These are phyloP conservation scores for Logfia minima DNA, from an alignment of 129 eudicot genomes.

Conservation along the genomic window DNA sequence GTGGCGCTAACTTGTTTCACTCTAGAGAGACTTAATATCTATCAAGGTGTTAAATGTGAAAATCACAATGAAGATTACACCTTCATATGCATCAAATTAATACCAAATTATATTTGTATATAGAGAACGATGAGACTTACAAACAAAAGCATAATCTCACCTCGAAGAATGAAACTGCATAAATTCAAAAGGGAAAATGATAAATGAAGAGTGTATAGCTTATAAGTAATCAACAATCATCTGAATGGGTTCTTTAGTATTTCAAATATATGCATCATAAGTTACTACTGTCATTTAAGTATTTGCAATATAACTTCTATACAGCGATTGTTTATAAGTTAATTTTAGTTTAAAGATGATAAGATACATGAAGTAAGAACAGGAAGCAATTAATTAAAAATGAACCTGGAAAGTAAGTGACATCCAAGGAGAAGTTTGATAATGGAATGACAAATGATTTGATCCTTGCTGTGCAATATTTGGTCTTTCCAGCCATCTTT, in stretches of 20 bases:
- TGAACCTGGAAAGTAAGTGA: slow-evolving; percentile 78
- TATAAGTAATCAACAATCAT: background rate
- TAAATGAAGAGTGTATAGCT: slow-evolving; percentile 5
- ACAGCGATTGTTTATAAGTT: no score
- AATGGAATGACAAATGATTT: slow-evolving; percentile 90
- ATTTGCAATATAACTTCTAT: background rate
- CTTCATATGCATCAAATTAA: background rate
- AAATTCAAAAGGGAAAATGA: slow-evolving; percentile 8
- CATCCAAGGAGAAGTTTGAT: slow-evolving; percentile 76
- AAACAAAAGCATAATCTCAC: slow-evolving; percentile 55
- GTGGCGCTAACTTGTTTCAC: background rate
- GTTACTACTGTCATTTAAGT: background rate
- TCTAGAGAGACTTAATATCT: background rate
- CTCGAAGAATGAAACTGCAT: slow-evolving; percentile 97
- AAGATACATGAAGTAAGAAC: background rate
- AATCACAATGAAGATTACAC: no score
- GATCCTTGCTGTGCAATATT: slow-evolving; percentile 89
- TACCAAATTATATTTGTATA: background rate
- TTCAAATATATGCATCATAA: background rate
- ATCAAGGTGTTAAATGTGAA: background rate
- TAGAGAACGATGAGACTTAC: slow-evolving; percentile 32
- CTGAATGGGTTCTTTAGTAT: background rate
- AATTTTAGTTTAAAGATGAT: background rate
- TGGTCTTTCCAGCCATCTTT: slow-evolving; percentile 84
- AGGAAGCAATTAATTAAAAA: background rate